phyloP scores from a whole-genome alignment of 345 rosid genomes.

The Capsella bursapastoris region DNA sequence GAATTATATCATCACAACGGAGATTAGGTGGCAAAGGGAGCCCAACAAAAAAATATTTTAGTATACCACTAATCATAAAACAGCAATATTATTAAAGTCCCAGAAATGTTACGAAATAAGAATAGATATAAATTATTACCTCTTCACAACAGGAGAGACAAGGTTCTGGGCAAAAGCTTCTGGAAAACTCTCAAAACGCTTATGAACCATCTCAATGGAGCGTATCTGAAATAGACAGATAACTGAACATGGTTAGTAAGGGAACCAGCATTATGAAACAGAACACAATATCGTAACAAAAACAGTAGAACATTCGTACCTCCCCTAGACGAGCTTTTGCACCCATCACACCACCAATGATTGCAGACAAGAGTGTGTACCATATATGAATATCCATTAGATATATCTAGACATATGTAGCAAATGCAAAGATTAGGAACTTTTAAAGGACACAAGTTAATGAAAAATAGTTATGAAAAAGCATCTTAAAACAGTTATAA shows the following conservation, averaged over 20 bases:
- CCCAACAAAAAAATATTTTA: slow-evolving; percentile 1
- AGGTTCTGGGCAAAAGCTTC: slow-evolving; percentile 87
- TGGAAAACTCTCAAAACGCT: slow-evolving; percentile 98
- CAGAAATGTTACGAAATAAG: neutral
- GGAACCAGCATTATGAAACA: slow-evolving; percentile 25
- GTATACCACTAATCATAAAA: neutral
- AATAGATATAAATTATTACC: slow-evolving; percentile 49
- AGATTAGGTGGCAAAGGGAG: slow-evolving; percentile 24
- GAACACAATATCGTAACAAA: neutral
- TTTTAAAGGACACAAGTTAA: slow-evolving; percentile 7
- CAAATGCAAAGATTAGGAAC: slow-evolving; percentile 32
- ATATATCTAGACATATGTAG: slow-evolving; percentile 63
- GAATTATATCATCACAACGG: slow-evolving; percentile 39
- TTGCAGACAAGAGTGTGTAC: slow-evolving; percentile 91
- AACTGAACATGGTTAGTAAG: slow-evolving; percentile 28
- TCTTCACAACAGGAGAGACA: slow-evolving; percentile 63
- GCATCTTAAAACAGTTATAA: neutral
- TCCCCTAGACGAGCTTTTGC: slow-evolving; percentile 98
- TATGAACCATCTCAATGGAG: slow-evolving; percentile 91
- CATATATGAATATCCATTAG: slow-evolving; percentile 95
- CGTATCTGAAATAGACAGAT: slow-evolving; percentile 66
- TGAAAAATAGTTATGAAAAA: slow-evolving; percentile 13
- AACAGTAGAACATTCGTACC: slow-evolving; percentile 52
- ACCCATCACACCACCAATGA: slow-evolving; percentile 98
- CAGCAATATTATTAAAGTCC: neutral